phyloP scores from a whole-genome alignment of 2,329 filamentous ascomycete species.

The Endocalyx cinctus region DNA sequence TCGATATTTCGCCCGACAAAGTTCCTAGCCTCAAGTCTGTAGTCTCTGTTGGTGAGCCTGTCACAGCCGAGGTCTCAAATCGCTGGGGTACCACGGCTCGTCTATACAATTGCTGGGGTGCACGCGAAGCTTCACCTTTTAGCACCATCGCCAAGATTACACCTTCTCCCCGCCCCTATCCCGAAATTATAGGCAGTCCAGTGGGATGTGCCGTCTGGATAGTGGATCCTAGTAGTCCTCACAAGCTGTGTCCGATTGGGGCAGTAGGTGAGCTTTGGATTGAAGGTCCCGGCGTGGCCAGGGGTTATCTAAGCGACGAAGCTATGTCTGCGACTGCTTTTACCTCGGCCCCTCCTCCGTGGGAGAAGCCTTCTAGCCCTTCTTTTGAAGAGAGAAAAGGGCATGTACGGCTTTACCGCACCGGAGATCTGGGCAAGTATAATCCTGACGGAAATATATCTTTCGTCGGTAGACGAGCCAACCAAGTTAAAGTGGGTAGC shows the following conservation, averaged over 20 bases:
- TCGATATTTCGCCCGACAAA: constrained; percentile 3
- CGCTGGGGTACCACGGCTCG: constrained; percentile 2
- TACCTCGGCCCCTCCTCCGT: too few species aligned
- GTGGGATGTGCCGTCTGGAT: constrained; percentile 4
- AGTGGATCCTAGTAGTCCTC: constrained; percentile 4
- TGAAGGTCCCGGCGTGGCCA: constrained; percentile 7
- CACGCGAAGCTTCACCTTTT: constrained; percentile 2
- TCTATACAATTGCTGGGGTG: constrained; percentile 6
- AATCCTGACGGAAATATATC: constrained; percentile 21
- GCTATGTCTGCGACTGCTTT: constrained; percentile 10
- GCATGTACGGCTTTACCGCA: constrained; percentile 17
- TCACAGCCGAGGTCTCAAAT: constrained; percentile 1
- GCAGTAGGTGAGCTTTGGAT: constrained; percentile 7
- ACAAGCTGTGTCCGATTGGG: constrained; percentile 7
- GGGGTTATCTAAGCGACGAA: constrained; percentile 8
- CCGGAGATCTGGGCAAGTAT: constrained; percentile 30
- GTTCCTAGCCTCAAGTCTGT: constrained; percentile 3
- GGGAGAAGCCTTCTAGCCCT: constrained; percentile 6
- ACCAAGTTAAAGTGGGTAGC: constrained; percentile 47
- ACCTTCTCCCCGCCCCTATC: constrained; percentile 4
- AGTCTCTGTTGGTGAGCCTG: constrained; percentile 3
- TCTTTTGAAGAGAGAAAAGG: constrained; percentile 7
- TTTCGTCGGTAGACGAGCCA: constrained; percentile 38
- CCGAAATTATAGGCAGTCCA: constrained; percentile 5
- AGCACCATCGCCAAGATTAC: constrained; percentile 4